Conservation (phyloP, 345 rosid genomes). For the Brassica juncea region DNA sequence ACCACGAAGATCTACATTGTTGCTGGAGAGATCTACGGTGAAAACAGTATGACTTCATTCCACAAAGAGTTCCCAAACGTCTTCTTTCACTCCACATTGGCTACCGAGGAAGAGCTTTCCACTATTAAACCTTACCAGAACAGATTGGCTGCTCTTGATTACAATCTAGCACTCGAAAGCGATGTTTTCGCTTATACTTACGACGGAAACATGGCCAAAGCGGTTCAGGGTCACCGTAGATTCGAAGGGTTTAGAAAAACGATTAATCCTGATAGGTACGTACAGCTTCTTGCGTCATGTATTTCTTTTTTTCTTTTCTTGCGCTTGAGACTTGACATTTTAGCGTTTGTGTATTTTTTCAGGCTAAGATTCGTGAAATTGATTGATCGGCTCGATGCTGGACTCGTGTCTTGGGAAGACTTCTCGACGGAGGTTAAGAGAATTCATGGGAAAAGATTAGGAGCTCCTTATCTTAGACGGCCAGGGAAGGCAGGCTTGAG, state of each 20-base stretch:
- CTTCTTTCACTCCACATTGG: conserved; percentile 52
- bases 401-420: conserved; percentile 49
- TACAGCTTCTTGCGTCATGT: conserved; percentile 5
- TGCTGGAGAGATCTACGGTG: conserved; percentile 70
- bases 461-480: conserved; percentile 52
- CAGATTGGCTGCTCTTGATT: conserved; percentile 72
- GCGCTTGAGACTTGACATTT: background rate
- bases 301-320: background rate
- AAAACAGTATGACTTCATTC: conserved; percentile 49
- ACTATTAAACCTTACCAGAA: conserved; percentile 49
- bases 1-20: conserved; percentile 66
- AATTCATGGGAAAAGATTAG: conserved; percentile 53
- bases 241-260: conserved; percentile 73
- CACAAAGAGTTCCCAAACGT: conserved; percentile 55
- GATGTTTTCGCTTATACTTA: conserved; percentile 64
- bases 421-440: conserved; percentile 49
- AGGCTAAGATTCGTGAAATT: conserved; percentile 57
- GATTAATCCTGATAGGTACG: conserved; percentile 67
- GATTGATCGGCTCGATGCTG: conserved; percentile 58
- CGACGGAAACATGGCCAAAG: conserved; percentile 86
- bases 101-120: conserved; percentile 55
- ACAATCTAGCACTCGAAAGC: conserved; percentile 62
- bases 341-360: conserved; percentile 20
- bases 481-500: conserved; percentile 39
- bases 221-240: conserved; percentile 66